Base-by-base conservation (phyloP, 805 yeast genomes). In the Saccharomycopsis sp. region DNA sequence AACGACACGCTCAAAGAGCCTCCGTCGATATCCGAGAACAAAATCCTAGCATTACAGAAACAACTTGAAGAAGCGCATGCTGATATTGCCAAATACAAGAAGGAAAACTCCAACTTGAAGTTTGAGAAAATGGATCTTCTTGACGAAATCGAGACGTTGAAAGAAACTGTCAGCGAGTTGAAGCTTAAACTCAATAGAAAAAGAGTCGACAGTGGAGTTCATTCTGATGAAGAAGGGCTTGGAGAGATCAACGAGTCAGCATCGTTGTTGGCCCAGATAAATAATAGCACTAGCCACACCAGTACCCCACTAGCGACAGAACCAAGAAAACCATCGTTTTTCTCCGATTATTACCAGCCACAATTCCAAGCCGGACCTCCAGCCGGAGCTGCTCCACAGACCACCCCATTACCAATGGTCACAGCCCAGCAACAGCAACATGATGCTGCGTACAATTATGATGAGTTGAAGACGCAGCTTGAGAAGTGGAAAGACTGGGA, bases 401-500 rank as follows among this genome's bases (percentile, higher is more conserved):
- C 65, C 62, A 22, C 57, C 58, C 23, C 22, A 65, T 17, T 15
- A 42, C 42, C 34, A 50, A 38, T 60, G 47, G 34, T 25, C 38
- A 38, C 56, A 29, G 38, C 66, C 2, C 56, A 64, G 42, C 64
- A 66, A 3, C 67, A 68, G 50, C 5, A 12, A 29, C 38, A 29
- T 23, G 68, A 63, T 25, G 67, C 71, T 47, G 57, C 67, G n/a
- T 67, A 70, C 50, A 75, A 76, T 56, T 67, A 79, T 34, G 81
- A 80, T 61, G 79, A 82, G 3, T 78, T 78, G 12, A 84, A 82
- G 64, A 77, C 83, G 57, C 76, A 79, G 52, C 71, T 92, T 63
- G 75, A 78, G 67, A 83, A 82, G 63, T 92, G 96, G 96, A 84
- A 83, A 63, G 84, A 82, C 54, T 92, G 92, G 91, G 89, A 86